Base-by-base conservation (phyloP, 1,284 basidiomycete species). In the Violaceomyces palustris region DNA sequence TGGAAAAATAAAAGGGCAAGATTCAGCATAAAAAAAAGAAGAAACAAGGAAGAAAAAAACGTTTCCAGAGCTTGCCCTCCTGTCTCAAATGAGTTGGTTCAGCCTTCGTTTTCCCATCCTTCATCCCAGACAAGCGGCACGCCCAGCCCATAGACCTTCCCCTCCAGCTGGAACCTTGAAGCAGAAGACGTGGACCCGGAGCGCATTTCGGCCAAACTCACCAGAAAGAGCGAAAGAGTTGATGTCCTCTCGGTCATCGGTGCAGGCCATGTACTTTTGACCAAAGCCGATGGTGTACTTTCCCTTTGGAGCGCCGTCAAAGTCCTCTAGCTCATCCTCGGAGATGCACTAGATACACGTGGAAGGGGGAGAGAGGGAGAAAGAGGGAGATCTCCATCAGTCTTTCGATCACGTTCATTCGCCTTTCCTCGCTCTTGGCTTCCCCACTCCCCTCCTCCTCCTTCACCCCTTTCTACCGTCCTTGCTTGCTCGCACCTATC, bases 211-310 rank as follows among this genome's bases (percentile, higher is more conserved):
- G 15, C 14, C 26, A 19, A 15, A 76, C 85, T 50, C 56, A 92
- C 92, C 90, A 64, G 88, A 92, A 61, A 98, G 77, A 37, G 89
- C 85, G 75, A 97, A 93, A 23, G 92, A 94, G 82, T 96, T 94
- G 80, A 98, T 94, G 78, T 98, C 93, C 77, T 97, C 93, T 54
- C 63, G 64, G 80, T 94, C 91, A 73, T 94, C 91, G 55, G 87
- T 88, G 81, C 87, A 94, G 27, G 90, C 88, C 93, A 98, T 98
- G 80, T 83, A 92, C 77, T 96, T 85, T 76, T 96, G 90, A 49
- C 93, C 94, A 35, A 99, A 85, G 72, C 94, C 94, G 73, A 98
- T 96, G 67, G 94, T 99, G 81, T 99, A 98, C 78, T 98, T 97
- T 63, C 94, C 93, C 75, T 89, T 84, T 56, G 89, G 78, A 31